Evolutionary conservation across 768 basidiomycete species (phyloP), one percentile per base, ranked within the genome.

Genomic region (Rhodotorula toruloides): DNA sequence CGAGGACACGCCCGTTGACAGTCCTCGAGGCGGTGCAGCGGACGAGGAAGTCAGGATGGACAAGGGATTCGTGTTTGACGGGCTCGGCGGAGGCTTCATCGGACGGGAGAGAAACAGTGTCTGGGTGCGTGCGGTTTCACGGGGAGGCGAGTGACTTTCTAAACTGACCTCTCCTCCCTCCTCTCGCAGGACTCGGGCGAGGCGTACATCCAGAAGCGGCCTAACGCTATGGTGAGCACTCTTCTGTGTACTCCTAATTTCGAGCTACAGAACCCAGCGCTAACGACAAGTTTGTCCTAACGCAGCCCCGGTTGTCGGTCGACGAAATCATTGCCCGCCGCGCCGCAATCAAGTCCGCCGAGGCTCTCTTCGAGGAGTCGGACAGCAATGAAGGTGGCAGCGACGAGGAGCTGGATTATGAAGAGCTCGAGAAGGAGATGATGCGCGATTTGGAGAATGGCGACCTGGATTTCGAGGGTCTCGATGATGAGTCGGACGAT

Each of bases 61-160:
- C 44, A 60, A 63, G 32, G 69, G 58, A 25, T 73, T 74, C 53
- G 60, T 58, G 22, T 76, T 76, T 49, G 75, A 76, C 54, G 73
- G 63, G 3, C 49, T 74, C 21, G 73, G 73, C 2, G 70, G 73
- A 17, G 73, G 74, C 1, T 71, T 70, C 31, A 63, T 70, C 34
- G 63, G 65, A 2, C 50, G 59, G 25, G n/a, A 56, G 9, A 63
- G 66, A 49, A 64, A 69, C 43, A 61, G 67, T 48, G 70, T 72
- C 37, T 73, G 74, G 73, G 73, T 73, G 19, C 25, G 72, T 56
- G 8, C 5, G 9, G 0, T 17, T 31, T 8, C 21, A 4, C 25
- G 13, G 36, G 11, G 11, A 25, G 25, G 3, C 32, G n/a, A 7
- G 22, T 7, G 21, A 7, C 32, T 3, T 22, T 32, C 50, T 34